A percentile compares a stretch with the other conserved stretches of the same genome.
These are phyloP conservation scores for Pestalotiopsis sp. DNA, from an alignment of 2,329 filamentous ascomycete genomes.

Conservation along the genomic window DNA sequence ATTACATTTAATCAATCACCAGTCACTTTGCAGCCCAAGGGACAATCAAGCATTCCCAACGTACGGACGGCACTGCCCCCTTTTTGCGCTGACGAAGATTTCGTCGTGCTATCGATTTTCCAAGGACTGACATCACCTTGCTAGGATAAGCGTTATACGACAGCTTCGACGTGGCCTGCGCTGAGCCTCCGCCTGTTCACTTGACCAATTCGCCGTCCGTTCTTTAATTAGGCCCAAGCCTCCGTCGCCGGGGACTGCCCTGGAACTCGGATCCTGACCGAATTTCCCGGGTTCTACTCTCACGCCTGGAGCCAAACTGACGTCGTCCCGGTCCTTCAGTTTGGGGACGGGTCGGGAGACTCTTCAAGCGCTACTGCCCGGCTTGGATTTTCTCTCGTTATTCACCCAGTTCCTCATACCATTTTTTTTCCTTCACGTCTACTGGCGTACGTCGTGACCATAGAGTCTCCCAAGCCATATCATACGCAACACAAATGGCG, in stretches of 20 bases:
- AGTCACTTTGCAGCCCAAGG: neutral
- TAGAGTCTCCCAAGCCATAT: neutral
- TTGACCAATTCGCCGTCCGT: constrained; percentile 8
- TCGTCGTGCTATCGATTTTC: neutral
- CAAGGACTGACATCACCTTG: constrained; percentile 4
- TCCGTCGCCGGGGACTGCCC: constrained; percentile 5
- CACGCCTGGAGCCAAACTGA: neutral
- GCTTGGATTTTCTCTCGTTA: neutral
- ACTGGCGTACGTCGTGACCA: neutral
- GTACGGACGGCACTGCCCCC: neutral
- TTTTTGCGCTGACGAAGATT: neutral
- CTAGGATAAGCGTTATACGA: neutral
- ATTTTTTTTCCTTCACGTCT: neutral
- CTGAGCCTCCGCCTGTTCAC: constrained; percentile 9
- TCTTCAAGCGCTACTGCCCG: neutral
- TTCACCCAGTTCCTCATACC: neutral
- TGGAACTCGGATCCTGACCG: constrained; percentile 1
- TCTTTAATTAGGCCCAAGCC: neutral
- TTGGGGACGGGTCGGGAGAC: neutral
- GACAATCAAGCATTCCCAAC: neutral
- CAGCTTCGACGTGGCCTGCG: constrained; percentile 6
- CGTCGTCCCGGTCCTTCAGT: neutral
- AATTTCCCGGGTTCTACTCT: neutral
- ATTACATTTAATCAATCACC: neutral
- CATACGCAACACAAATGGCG: constrained; percentile 28